Percentiles rank a stretch among this genome's conserved stretches.
These are phyloP conservation scores for Cladophialophora psammophila DNA, from an alignment of 2,329 filamentous ascomycete species.

Conservation along the genomic window DNA sequence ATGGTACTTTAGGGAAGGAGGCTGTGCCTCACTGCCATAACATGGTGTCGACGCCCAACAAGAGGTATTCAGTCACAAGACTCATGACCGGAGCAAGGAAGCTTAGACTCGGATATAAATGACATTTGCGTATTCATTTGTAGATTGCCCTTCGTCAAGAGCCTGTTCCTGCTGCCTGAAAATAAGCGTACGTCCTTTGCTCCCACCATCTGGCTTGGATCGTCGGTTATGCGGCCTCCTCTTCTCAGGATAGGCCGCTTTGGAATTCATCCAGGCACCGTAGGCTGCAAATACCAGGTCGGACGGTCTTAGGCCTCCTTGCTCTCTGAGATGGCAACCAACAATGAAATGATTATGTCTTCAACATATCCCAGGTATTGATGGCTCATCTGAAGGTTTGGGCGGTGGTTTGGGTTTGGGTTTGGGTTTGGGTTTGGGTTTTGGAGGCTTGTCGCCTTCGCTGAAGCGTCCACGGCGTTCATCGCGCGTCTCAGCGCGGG, in stretches of 20 bases:
- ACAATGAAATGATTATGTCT: background rate
- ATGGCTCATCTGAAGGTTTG: slow-evolving; percentile 24
- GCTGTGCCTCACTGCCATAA: slow-evolving; percentile 2
- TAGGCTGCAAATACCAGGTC: background rate
- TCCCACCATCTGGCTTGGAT: background rate
- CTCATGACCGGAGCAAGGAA: background rate
- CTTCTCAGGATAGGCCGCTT: slow-evolving; percentile 5
- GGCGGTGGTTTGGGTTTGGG: slow-evolving; percentile 25
- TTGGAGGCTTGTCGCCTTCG: slow-evolving; percentile 5
- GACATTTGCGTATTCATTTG: background rate
- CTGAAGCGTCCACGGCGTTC: background rate
- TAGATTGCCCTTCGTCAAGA: background rate
- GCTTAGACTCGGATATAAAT: background rate
- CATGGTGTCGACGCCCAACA: background rate
- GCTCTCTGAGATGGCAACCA: background rate
- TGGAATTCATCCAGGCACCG: background rate
- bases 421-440: slow-evolving; percentile 13
- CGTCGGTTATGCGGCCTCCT: slow-evolving; percentile 1
- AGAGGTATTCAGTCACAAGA: background rate
- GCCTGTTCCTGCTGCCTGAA: background rate
- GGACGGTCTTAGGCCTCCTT: background rate
- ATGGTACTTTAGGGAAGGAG: background rate
- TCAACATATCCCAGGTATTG: slow-evolving; percentile 30
- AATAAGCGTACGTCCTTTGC: background rate
- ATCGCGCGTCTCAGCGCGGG: background rate